phyloP scores from a whole-genome alignment of 192 early-diverging fungal species.

The Coemansia sp. region DNA sequence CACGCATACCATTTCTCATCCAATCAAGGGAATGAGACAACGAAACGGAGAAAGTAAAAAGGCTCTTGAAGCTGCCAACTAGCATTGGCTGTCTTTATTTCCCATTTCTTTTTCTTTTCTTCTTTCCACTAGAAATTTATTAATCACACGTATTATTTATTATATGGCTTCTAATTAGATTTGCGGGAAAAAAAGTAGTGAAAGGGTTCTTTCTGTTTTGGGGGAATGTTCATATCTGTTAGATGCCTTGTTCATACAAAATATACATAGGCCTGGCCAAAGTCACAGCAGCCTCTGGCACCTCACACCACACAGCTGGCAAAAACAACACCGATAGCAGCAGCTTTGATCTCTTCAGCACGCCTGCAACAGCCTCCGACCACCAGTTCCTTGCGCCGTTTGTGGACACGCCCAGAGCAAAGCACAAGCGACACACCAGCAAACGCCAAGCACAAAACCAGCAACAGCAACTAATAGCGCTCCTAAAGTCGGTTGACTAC shows the following conservation, averaged over 20 bases:
- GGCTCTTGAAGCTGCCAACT: too few species aligned
- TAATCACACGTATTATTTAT: too few species aligned
- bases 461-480: not conserved
- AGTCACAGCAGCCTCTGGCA: not conserved
- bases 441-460: not conserved
- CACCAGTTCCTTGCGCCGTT: conserved; percentile 1
- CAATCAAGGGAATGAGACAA: too few species aligned
- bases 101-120: not conserved
- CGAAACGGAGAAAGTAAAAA: too few species aligned
- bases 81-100: not conserved
- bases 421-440: not conserved
- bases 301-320: not conserved
- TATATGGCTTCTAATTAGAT: too few species aligned
- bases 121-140: not conserved
- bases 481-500: conserved; percentile 19
- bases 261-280: conserved; percentile 24
- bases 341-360: conserved; percentile 15
- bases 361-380: not conserved
- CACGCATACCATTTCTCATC: too few species aligned
- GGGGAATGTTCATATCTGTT: conserved; percentile 2
- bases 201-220: not conserved
- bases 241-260: conserved; percentile 17
- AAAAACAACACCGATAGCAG: not conserved
- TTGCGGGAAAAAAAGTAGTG: not conserved
- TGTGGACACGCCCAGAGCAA: not conserved